phyloP scores from a whole-genome alignment of 1,139 yeast species.

The Magnusiomyces paraingens region DNA sequence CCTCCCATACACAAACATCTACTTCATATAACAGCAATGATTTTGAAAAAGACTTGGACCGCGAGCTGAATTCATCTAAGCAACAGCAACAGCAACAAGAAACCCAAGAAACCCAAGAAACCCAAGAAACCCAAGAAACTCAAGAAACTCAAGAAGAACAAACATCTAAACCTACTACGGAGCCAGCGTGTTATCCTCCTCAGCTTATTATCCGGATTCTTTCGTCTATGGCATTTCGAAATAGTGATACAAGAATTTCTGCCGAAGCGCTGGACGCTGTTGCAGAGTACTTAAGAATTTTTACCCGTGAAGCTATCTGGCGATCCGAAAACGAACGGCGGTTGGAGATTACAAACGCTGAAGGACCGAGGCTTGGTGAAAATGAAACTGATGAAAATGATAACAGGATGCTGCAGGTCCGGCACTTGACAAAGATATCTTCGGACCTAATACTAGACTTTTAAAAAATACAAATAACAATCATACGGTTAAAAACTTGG shows the following conservation, averaged over 20 bases:
- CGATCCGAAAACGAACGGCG: constrained; percentile 23
- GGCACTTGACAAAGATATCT: background rate
- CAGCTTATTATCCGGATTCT: constrained; percentile 24
- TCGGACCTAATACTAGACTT: background rate
- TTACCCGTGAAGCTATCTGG: constrained; percentile 32
- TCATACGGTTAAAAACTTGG: background rate
- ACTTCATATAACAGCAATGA: too few relatives aligned
- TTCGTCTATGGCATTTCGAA: constrained; percentile 23
- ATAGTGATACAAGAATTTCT: constrained; percentile 24
- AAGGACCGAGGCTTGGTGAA: background rate
- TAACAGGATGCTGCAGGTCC: background rate
- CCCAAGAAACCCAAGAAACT: background rate
- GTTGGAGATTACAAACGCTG: too few relatives aligned
- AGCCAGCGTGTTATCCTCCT: constrained; percentile 9
- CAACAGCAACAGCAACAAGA: background rate
- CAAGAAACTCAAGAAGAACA: background rate
- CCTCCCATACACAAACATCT: too few relatives aligned
- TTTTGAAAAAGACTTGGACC: too few relatives aligned
- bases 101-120: background rate
- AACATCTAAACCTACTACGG: background rate
- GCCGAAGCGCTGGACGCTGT: constrained; percentile 25
- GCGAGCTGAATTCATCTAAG: too few relatives aligned
- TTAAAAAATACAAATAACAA: background rate
- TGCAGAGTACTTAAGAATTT: constrained; percentile 28
- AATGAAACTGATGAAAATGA: background rate